Evolutionary conservation across 2,329 filamentous ascomycete species (phyloP).

Genomic region (Chaetomium sp.): DNA sequence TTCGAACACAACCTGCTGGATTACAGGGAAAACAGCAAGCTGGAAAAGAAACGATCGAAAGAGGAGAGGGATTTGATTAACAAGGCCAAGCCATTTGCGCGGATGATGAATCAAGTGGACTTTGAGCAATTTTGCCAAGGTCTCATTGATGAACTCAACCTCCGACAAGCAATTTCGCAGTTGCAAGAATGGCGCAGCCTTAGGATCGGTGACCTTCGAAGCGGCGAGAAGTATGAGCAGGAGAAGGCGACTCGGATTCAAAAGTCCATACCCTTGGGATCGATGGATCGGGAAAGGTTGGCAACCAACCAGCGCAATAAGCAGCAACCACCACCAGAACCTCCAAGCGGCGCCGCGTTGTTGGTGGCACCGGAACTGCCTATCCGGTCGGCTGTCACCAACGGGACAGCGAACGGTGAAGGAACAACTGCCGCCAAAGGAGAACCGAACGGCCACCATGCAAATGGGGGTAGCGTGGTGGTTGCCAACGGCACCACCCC

Average conservation of each 20-base stretch:
- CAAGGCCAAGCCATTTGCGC: constrained; percentile 90
- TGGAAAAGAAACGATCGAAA: constrained; percentile 92
- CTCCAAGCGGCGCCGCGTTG: constrained; percentile 66
- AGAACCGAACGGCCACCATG: constrained; percentile 32
- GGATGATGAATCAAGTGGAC: constrained; percentile 92
- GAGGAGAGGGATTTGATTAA: constrained; percentile 88
- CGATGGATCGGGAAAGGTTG: constrained; percentile 74
- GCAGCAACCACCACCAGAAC: constrained; percentile 61
- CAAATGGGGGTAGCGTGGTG: constrained; percentile 28
- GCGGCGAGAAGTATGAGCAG: constrained; percentile 85
- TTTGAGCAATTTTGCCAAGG: constrained; percentile 82
- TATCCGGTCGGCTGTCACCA: constrained; percentile 43
- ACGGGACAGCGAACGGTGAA: constrained; percentile 26
- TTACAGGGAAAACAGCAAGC: constrained; percentile 81
- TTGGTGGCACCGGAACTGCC: constrained; percentile 75
- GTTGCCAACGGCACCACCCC: constrained; percentile 31
- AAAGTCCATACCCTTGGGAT: constrained; percentile 63
- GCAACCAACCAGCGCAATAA: constrained; percentile 64
- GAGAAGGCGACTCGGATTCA: constrained; percentile 77
- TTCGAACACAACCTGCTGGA: constrained; percentile 93
- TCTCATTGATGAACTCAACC: constrained; percentile 81
- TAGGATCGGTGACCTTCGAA: constrained; percentile 75
- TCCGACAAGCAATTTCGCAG: constrained; percentile 82
- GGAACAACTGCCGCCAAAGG: constrained; percentile 32
- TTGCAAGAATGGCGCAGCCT: constrained; percentile 89